Percentiles rank a stretch among this genome's conserved stretches.
Evolutionary conservation across 768 basidiomycete species (phyloP).

Genomic region (Tricholoma furcatifolium): DNA sequence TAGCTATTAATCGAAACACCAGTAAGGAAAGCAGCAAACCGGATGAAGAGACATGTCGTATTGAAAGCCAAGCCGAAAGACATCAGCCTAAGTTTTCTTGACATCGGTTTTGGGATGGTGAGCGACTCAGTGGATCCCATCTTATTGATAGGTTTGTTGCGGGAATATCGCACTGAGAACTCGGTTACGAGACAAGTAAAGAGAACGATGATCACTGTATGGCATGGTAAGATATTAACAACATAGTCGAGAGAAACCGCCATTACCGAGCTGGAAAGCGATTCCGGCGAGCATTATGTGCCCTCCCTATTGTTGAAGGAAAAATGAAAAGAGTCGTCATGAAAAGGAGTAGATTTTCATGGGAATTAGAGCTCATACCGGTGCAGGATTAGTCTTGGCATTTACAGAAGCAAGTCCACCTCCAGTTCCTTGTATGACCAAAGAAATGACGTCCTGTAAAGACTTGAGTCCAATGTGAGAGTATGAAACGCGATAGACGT

Average conservation of each 20-base stretch:
- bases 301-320: conserved; percentile 19
- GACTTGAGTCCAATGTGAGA: not conserved
- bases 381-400: conserved; percentile 15
- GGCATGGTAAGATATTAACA: not conserved
- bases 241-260: not conserved
- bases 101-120: conserved; percentile 10
- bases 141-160: conserved; percentile 31
- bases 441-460: conserved; percentile 50
- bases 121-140: conserved; percentile 2
- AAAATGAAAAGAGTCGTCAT: not conserved
- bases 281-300: conserved; percentile 61
- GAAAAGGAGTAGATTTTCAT: not conserved
- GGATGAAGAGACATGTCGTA: conserved; percentile 44
- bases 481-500: not conserved
- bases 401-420: conserved; percentile 45
- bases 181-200: conserved; percentile 43
- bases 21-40: conserved; percentile 24
- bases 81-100: conserved; percentile 28
- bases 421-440: conserved; percentile 64
- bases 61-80: conserved; percentile 34
- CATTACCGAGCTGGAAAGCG: conserved; percentile 50
- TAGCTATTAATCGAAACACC: not conserved
- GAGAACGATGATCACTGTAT: conserved; percentile 38
- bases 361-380: conserved; percentile 7
- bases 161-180: conserved; percentile 42